Base-by-base conservation (phyloP, 257 asterid genomes). In the Leonotis leonurus region DNA sequence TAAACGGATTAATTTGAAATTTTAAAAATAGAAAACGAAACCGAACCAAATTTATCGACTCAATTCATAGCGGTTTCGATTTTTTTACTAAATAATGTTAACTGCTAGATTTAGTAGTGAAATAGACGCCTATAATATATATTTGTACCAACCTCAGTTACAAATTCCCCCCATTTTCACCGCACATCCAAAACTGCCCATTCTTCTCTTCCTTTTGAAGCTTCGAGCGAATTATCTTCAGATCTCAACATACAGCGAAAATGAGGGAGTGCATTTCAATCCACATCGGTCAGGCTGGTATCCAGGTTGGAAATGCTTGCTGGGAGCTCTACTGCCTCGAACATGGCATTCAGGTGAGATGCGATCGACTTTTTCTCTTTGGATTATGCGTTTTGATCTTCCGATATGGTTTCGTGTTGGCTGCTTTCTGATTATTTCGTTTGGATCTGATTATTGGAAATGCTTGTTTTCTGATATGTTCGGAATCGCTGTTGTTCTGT, bases 311-410 rank as follows among this genome's bases (percentile, higher is more conserved):
- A 7, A 82, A 82, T 56, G 85, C 89, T 29, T 82, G 89, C 29
- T 82, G 89, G 89, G 89, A 82, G 80, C 85, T 82, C 6, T 82
- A 82, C 75, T 82, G 88, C 81, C 88, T 82, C 24, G 88, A 82
- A 50, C 89, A 82, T n/a, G 89, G 89, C 49, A 79, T 82, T 32
- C 83, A 77, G 88, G 88, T 82, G 21, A 16, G 52, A 12, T 61
- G 29, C 40, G 18, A 41, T 62, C 25, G 2, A n/a, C 1, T 50
- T 33, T 33, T 22, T 20, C 24, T 20, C 1, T 17, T n/a, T 1
- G n/a, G n/a, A 21, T 32, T 35, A 3, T 18, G 1, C 51, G 30
- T 9, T 25, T 63, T 20, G 1, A 11, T 3, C 13, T 16, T 33
- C 14, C 17, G 25, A 25, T 45, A 14, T 4, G 7, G 1, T 25